Percentiles rank a stretch among this genome's conserved stretches.
phyloP scores from a whole-genome alignment of 495 filamentous ascomycete species.

The Podospora pseudocomata region DNA sequence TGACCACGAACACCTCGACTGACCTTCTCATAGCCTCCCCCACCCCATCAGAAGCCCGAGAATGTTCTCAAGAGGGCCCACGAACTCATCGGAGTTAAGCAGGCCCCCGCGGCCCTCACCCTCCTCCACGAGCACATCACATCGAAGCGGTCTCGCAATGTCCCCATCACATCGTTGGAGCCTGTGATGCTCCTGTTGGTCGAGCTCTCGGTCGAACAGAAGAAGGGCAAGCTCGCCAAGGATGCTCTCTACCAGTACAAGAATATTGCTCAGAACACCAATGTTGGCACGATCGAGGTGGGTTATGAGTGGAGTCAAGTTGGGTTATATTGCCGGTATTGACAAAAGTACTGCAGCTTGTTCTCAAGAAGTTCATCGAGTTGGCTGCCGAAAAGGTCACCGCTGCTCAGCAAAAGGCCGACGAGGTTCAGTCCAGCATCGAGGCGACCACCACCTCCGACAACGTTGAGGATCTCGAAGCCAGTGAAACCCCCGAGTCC shows the following conservation, averaged over 20 bases:
- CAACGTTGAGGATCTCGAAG: slow-evolving; percentile 92
- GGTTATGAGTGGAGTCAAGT: slow-evolving; percentile 7
- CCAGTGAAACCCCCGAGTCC: slow-evolving; percentile 94
- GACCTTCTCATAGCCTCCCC: slow-evolving; percentile 69
- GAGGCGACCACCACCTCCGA: slow-evolving; percentile 61
- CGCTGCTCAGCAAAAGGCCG: slow-evolving; percentile 91
- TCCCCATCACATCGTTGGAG: slow-evolving; percentile 92
- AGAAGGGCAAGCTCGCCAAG: slow-evolving; percentile 96
- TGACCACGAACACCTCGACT: not conserved
- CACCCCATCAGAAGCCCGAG: slow-evolving; percentile 94
- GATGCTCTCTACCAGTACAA: slow-evolving; percentile 99
- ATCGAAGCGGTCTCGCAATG: slow-evolving; percentile 94
- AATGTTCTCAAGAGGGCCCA: slow-evolving; percentile 98
- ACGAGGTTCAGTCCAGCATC: slow-evolving; percentile 84
- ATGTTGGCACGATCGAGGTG: slow-evolving; percentile 95
- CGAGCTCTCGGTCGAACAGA: slow-evolving; percentile 91
- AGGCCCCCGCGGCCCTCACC: slow-evolving; percentile 84
- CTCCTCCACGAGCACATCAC: slow-evolving; percentile 99
- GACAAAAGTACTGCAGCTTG: slow-evolving; percentile 52
- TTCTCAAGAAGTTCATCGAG: slow-evolving; percentile 96
- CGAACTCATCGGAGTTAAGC: slow-evolving; percentile 96
- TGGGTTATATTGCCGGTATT: slow-evolving; percentile 22
- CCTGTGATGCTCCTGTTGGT: slow-evolving; percentile 98
- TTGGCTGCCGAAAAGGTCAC: slow-evolving; percentile 94
- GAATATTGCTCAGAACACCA: slow-evolving; percentile 98